phyloP scores from a whole-genome alignment of 2,329 filamentous ascomycete species.

The Zymoseptoria crescenta region DNA sequence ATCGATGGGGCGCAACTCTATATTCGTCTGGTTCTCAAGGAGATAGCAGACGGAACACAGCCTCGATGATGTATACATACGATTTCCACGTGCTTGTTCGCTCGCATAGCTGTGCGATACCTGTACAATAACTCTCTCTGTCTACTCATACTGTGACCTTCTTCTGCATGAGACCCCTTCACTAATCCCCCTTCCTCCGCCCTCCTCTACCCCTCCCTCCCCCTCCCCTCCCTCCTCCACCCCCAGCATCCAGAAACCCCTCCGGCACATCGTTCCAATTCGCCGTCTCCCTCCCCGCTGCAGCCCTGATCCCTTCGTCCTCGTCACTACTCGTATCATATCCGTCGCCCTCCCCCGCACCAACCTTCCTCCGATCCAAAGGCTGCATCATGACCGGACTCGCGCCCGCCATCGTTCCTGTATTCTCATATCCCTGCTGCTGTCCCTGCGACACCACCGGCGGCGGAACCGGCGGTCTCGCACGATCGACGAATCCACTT shows the following conservation, averaged over 20 bases:
- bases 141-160: too few relatives aligned
- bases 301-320: conserved; percentile 13
- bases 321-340: conserved; percentile 19
- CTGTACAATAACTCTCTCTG: too few relatives aligned
- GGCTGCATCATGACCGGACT: conserved; percentile 34
- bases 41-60: too few relatives aligned
- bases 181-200: conserved; percentile 26
- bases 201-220: conserved; percentile 13
- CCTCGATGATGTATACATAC: too few relatives aligned
- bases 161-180: not conserved
- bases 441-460: not conserved
- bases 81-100: too few relatives aligned
- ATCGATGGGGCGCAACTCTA: too few relatives aligned
- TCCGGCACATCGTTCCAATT: conserved; percentile 46
- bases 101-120: too few relatives aligned
- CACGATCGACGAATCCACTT: conserved; percentile 31
- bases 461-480: conserved; percentile 5
- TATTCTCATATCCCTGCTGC: not conserved
- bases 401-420: conserved; percentile 22
- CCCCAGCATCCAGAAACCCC: conserved; percentile 32
- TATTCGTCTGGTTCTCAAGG: too few relatives aligned
- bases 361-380: conserved; percentile 28
- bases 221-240: conserved; percentile 19
- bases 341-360: conserved; percentile 30
- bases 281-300: conserved; percentile 20